phyloP scores from a whole-genome alignment of 192 early-diverging fungal species.

The Linnemannia schmuckeri region DNA sequence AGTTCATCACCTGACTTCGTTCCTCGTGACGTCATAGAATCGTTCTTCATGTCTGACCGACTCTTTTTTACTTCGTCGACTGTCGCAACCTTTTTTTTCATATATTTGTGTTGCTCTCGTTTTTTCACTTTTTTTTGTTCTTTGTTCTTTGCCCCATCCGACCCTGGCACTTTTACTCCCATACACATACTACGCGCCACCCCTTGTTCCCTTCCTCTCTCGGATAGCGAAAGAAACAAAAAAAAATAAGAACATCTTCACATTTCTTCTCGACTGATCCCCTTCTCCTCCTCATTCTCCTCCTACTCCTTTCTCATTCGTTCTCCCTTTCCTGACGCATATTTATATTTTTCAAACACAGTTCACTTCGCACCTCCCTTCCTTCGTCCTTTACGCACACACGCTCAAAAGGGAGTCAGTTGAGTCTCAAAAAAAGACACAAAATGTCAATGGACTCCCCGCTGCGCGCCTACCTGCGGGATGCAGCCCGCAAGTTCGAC shows the following conservation, averaged over 20 bases:
- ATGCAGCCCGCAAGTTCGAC: conserved; percentile 57
- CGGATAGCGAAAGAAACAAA: neutral
- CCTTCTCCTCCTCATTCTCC: neutral
- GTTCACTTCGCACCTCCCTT: neutral
- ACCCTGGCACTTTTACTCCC: neutral
- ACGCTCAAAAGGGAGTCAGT: neutral
- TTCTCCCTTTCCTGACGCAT: neutral
- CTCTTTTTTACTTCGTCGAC: neutral
- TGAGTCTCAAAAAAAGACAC: neutral
- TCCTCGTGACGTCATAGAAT: conserved; percentile 17
- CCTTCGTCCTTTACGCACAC: neutral
- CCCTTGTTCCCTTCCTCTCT: neutral
- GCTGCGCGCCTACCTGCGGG: conserved; percentile 47
- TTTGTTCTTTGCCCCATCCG: neutral
- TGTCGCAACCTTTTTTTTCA: neutral
- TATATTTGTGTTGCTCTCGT: neutral
- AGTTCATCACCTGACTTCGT: neutral
- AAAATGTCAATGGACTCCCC: conserved; percentile 30
- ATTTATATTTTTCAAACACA: neutral
- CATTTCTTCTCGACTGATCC: neutral
- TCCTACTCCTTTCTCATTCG: neutral
- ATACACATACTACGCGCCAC: neutral
- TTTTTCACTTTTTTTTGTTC: neutral
- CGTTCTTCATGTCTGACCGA: no score
- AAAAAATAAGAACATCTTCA: neutral